A percentile compares a stretch with the other conserved stretches of the same genome.
Conservation (phyloP, 768 basidiomycete genomes). For the Cystofilobasidium bisporidii region DNA sequence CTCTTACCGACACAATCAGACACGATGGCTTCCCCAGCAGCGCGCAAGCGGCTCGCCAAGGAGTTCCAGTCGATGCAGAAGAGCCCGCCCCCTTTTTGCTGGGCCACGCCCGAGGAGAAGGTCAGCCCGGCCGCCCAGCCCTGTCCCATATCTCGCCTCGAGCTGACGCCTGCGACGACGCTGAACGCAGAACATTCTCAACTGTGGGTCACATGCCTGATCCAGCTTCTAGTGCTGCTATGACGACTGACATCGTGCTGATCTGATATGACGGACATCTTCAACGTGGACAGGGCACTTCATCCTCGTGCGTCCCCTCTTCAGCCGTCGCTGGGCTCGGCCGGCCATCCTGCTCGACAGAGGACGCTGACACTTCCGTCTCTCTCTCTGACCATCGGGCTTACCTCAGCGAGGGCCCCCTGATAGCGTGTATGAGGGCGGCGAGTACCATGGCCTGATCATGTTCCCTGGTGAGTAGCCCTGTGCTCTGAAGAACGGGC, state of each 20-base stretch:
- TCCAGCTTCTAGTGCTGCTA: no score
- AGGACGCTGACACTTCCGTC: background rate
- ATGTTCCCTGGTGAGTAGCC: slow-evolving; percentile 59
- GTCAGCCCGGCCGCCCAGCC: no score
- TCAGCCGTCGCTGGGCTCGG: background rate
- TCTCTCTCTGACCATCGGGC: background rate
- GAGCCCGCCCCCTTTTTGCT: slow-evolving; percentile 89
- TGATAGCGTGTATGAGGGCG: slow-evolving; percentile 79
- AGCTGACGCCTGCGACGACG: no score
- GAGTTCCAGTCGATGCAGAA: slow-evolving; percentile 87
- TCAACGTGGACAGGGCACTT: slow-evolving; percentile 65
- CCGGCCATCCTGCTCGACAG: background rate
- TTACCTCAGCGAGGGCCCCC: slow-evolving; percentile 74
- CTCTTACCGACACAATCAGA: no score
- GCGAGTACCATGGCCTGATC: slow-evolving; percentile 89
- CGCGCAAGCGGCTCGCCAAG: slow-evolving; percentile 77
- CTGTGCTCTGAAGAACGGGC: background rate
- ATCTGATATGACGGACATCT: no score
- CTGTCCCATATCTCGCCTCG: background rate
- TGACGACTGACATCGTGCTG: background rate
- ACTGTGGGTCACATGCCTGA: slow-evolving; percentile 72
- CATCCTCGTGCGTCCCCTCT: slow-evolving; percentile 61
- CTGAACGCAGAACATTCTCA: slow-evolving; percentile 82
- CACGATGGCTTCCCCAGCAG: slow-evolving; percentile 72
- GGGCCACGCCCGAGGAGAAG: slow-evolving; percentile 91